phyloP scores from a whole-genome alignment of 441 rosid species.

The Populus hybrid region DNA sequence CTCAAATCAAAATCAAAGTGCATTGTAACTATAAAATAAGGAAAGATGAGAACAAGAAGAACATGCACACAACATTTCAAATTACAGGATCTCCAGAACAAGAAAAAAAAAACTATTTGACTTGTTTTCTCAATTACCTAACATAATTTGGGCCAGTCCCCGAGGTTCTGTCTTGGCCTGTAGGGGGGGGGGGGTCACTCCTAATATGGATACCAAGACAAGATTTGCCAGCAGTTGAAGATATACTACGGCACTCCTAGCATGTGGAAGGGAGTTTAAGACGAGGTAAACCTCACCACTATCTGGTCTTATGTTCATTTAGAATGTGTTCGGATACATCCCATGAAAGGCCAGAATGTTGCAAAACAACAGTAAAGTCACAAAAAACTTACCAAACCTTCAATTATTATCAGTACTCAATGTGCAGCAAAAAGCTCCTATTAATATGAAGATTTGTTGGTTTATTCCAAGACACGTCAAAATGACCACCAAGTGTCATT shows the following conservation, averaged over 20 bases:
- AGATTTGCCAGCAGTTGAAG: background rate
- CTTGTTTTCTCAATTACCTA: background rate
- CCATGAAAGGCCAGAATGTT: background rate
- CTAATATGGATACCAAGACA: background rate
- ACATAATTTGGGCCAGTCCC: background rate
- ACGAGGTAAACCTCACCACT: background rate
- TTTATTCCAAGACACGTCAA: background rate
- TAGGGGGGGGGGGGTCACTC: background rate
- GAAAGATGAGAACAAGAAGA: background rate
- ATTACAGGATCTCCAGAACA: background rate
- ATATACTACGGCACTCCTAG: background rate
- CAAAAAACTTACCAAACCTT: background rate
- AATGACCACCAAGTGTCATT: background rate
- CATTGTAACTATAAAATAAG: background rate
- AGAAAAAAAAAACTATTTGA: background rate
- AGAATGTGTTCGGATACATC: background rate
- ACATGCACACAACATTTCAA: background rate
- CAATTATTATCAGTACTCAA: background rate
- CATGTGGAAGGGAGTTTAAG: background rate
- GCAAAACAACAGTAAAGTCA: background rate
- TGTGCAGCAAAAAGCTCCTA: background rate
- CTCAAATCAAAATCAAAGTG: slow-evolving; percentile 9
- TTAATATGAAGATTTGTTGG: background rate
- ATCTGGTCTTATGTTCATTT: background rate
- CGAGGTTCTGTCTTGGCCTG: background rate